Conservation (phyloP, 768 basidiomycete genomes). For the Antrodiella citrinella region DNA sequence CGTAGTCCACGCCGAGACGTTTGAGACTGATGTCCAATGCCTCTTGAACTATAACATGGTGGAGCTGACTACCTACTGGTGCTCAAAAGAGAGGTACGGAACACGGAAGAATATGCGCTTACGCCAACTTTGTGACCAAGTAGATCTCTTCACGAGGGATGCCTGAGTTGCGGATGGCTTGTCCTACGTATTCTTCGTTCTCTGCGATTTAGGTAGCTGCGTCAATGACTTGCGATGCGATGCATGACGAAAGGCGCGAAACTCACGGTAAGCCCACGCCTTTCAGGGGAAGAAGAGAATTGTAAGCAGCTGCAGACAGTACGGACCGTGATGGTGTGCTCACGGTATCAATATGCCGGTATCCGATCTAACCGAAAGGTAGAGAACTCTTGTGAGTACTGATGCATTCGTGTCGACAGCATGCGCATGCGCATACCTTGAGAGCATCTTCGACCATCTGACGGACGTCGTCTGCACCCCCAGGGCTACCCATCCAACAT, state of each 20-base stretch:
- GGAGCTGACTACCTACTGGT: background rate
- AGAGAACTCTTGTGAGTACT: too few relatives aligned
- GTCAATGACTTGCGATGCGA: background rate
- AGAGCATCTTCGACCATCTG: constrained; percentile 6
- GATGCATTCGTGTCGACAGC: too few relatives aligned
- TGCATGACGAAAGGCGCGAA: background rate
- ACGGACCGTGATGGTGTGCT: background rate
- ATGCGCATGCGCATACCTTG: constrained; percentile 1
- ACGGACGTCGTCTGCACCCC: background rate
- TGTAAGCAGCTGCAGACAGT: background rate
- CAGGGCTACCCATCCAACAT: constrained; percentile 8
- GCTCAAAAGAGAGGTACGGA: background rate
- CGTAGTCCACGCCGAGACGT: constrained; percentile 19
- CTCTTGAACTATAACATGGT: background rate
- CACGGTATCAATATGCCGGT: constrained; percentile 10
- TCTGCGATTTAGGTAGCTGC: background rate
- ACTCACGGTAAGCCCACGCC: background rate
- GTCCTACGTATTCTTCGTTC: background rate
- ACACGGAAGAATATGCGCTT: background rate
- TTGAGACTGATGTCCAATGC: constrained; percentile 16
- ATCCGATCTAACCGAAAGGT: constrained; percentile 4
- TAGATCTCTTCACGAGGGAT: background rate
- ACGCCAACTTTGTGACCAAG: background rate
- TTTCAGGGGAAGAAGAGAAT: too few relatives aligned
- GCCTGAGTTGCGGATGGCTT: background rate